These are phyloP conservation scores for Xylariaceae sp. DNA, from an alignment of 2,329 filamentous ascomycete species.

Conservation along the genomic window DNA sequence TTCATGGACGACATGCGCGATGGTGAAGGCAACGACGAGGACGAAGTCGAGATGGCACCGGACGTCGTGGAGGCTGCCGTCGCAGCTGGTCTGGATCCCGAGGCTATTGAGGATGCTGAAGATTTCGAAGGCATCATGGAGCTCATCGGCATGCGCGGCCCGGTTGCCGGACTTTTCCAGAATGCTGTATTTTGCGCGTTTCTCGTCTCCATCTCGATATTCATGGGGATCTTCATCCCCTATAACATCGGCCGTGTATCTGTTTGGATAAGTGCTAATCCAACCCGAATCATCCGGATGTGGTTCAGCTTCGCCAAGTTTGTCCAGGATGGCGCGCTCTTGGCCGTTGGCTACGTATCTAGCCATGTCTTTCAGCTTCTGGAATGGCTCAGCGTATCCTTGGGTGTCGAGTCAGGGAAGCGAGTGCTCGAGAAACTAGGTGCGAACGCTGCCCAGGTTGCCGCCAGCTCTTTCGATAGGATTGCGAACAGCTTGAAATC, in stretches of 20 bases:
- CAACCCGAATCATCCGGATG: conserved; percentile 69
- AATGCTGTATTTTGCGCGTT: conserved; percentile 94
- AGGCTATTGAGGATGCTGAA: conserved; percentile 79
- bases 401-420: conserved; percentile 28
- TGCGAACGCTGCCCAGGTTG: conserved; percentile 19
- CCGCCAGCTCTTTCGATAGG: conserved; percentile 30
- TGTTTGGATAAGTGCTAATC: conserved; percentile 74
- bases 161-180: conserved; percentile 82
- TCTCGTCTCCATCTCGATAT: conserved; percentile 81
- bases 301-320: conserved; percentile 73
- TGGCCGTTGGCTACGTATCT: conserved; percentile 53
- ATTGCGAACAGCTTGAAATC: conserved; percentile 46
- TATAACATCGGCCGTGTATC: conserved; percentile 88
- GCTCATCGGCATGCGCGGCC: conserved; percentile 92
- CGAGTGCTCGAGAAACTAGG: conserved; percentile 17
- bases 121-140: conserved; percentile 96
- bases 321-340: conserved; percentile 69
- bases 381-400: conserved; percentile 32
- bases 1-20: conserved; percentile 33
- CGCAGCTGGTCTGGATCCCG: conserved; percentile 66
- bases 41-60: conserved; percentile 41
- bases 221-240: conserved; percentile 81
- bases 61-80: conserved; percentile 62
- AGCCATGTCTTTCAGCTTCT: conserved; percentile 37
- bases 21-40: conserved; percentile 22